Base-by-base conservation (phyloP, 2,329 filamentous ascomycete species). In the Colletotrichum brevisporum region DNA sequence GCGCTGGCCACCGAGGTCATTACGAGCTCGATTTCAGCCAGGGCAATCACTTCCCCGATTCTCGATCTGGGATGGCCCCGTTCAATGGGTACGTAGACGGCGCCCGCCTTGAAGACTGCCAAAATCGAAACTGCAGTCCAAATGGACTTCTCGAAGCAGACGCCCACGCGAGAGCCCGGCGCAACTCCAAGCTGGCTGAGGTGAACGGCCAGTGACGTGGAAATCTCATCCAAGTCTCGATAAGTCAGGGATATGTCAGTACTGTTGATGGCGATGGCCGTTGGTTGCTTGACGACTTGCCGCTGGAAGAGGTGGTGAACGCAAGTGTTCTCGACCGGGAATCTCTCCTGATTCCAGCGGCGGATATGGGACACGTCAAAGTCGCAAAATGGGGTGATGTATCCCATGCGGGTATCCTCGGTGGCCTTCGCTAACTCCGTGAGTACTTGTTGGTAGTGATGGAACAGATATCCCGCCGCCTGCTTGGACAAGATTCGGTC, bases 21-120 rank as follows among this genome's bases (percentile, higher is more conserved):
- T 41, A 54, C 12, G n/a, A 62, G 36, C 41, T 62, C 4, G 5
- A 48, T 48, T 12, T 13, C 31, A 8, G 41, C 31, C n/a, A 54
- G 59, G 12, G 15, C 36, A 36, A 62, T 47, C 24, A 62, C 41
- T 31, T 41, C 41, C 6, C 51, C 18, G 8, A 31, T 6, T 9
- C 50, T 48, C 6, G 12, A 24, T 15, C 27, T 13, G 16, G 59
- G 59, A 47, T 62, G 59, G 2, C 31, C 50, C 26, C 53, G 45
- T 12, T 69, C 60, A 13, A 74, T 55, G 16, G 63, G 73, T 1
- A 69, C 67, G 43, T 69, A 70, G 0, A 36, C 58, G 41, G 53
- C 58, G 21, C 59, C 68, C 0, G 68, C 45, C 15, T 69, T 69
- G 12, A 69, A 8, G 2, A 69, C 65, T n/a, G 18, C 68, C 3